These are phyloP conservation scores for Citrus cavaleriei DNA, from an alignment of 345 rosid species.

Conservation along the genomic window DNA sequence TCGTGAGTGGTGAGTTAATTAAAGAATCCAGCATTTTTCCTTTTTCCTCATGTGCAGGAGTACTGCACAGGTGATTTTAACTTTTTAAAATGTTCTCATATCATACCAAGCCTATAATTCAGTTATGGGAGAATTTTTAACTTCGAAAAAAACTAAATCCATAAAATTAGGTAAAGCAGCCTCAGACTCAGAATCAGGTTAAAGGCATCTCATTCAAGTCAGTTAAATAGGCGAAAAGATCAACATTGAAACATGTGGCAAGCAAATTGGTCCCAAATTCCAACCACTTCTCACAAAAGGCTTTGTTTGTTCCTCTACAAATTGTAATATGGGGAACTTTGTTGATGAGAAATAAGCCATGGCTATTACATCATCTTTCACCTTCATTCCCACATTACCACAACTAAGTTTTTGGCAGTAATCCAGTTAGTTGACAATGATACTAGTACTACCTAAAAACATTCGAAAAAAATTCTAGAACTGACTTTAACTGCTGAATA, in stretches of 20 bases:
- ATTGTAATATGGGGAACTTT: background rate
- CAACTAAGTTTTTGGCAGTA: background rate
- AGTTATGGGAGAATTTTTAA: background rate
- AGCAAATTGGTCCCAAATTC: background rate
- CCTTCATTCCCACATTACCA: background rate
- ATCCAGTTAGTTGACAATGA: background rate
- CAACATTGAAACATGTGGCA: background rate
- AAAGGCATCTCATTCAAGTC: background rate
- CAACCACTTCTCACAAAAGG: background rate
- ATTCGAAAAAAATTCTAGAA: background rate
- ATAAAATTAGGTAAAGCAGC: background rate
- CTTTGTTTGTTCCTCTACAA: background rate
- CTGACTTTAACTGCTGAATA: background rate
- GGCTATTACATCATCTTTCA: background rate
- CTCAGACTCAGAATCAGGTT: background rate
- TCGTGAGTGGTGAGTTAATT: background rate
- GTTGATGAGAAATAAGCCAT: background rate
- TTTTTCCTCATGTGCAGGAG: background rate
- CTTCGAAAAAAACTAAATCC: background rate
- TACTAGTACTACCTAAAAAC: background rate
- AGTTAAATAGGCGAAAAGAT: background rate
- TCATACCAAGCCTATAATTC: background rate
- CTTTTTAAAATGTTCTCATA: background rate
- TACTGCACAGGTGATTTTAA: background rate
- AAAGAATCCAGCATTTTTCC: background rate